Evolutionary conservation across 1,284 basidiomycete genomes (phyloP).

Genomic region (Microbotryum violaceum): DNA sequence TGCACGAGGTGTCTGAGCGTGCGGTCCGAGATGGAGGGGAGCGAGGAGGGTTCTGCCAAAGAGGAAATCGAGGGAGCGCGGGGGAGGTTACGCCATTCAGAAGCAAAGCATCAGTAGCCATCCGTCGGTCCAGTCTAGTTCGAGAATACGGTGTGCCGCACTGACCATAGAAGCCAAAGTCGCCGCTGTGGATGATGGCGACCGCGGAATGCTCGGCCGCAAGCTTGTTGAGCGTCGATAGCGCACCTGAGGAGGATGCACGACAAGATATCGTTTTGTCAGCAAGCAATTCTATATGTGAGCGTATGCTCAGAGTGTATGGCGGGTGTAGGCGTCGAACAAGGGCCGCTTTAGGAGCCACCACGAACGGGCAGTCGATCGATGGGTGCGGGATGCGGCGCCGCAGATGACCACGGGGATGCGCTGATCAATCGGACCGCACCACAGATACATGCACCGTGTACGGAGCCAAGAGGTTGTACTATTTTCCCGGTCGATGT

Average conservation of each 20-base stretch:
- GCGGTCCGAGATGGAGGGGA: constrained; percentile 35
- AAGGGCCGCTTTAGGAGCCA: background rate
- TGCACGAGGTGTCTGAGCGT: constrained; percentile 88
- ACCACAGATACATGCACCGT: too few relatives aligned
- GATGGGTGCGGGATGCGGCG: too few relatives aligned
- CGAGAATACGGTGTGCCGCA: constrained; percentile 11
- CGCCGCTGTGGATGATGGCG: constrained; percentile 95
- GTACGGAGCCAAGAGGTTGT: too few relatives aligned
- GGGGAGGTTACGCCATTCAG: background rate
- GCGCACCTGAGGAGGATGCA: constrained; percentile 44
- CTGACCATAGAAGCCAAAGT: constrained; percentile 95
- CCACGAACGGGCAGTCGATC: too few relatives aligned
- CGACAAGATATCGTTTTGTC: background rate
- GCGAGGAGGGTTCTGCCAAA: constrained; percentile 30
- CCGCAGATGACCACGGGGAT: too few relatives aligned
- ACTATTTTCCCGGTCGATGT: too few relatives aligned
- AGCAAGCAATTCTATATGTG: background rate
- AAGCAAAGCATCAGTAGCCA: background rate
- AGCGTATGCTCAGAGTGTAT: too few relatives aligned
- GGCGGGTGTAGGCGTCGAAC: background rate
- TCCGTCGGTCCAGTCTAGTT: background rate
- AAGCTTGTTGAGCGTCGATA: constrained; percentile 81
- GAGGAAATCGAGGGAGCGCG: background rate
- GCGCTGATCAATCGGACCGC: too few relatives aligned
- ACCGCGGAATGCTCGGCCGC: constrained; percentile 81